Percentiles rank a stretch among this genome's conserved stretches.
phyloP scores from a whole-genome alignment of 73 alveolate species.

The Paraurostyla sp. region DNA sequence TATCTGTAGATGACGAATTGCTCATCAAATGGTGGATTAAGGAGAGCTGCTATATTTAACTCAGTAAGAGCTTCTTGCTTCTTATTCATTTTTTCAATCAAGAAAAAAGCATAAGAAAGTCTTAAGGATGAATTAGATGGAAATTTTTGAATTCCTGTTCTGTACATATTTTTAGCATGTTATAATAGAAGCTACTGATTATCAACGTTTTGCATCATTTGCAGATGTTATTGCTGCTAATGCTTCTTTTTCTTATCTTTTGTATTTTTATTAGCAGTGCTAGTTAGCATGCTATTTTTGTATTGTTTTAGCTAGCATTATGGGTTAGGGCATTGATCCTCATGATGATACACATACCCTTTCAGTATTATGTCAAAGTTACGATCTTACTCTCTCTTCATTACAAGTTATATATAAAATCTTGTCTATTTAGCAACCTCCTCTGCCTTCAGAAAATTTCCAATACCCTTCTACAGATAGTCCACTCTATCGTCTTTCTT shows the following conservation, averaged over 20 bases:
- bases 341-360: slow-evolving; percentile 92
- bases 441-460: slow-evolving; percentile 87
- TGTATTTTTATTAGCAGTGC: slow-evolving; percentile 9
- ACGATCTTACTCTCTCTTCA: slow-evolving; percentile 80
- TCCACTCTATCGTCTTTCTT: slow-evolving; percentile 84
- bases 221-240: neutral
- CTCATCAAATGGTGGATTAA: slow-evolving; percentile 92
- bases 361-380: slow-evolving; percentile 87
- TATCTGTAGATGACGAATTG: slow-evolving; percentile 89
- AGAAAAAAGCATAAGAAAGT: slow-evolving; percentile 90
- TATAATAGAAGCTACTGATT: slow-evolving; percentile 10
- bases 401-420: slow-evolving; percentile 80
- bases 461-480: slow-evolving; percentile 73
- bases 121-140: slow-evolving; percentile 87
- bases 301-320: slow-evolving; percentile 82
- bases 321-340: slow-evolving; percentile 87
- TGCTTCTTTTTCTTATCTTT: slow-evolving; percentile 27
- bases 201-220: slow-evolving; percentile 49
- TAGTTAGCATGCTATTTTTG: slow-evolving; percentile 4
- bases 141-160: slow-evolving; percentile 87
- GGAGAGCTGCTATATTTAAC: slow-evolving; percentile 75
- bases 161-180: slow-evolving; percentile 76
- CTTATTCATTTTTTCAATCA: slow-evolving; percentile 92
- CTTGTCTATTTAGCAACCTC: slow-evolving; percentile 82
- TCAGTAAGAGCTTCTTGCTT: slow-evolving; percentile 88